Conservation (phyloP, 805 yeast species). For the Hanseniaspora pseudoguilliermondii region DNA sequence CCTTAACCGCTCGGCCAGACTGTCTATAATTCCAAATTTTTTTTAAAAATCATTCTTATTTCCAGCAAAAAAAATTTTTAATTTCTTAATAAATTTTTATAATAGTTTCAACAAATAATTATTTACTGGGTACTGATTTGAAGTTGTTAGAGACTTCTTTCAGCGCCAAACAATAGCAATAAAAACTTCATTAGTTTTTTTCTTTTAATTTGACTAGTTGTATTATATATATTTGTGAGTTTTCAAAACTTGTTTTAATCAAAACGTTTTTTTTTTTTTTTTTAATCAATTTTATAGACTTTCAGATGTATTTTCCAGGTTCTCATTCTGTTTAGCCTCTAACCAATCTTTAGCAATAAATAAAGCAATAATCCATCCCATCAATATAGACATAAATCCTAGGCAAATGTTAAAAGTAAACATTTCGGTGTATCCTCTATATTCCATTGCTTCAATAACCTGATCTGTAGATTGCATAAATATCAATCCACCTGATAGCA, state of each 20-base stretch:
- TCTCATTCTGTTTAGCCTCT: constrained; percentile 15
- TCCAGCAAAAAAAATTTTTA: not conserved
- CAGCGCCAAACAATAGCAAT: no score
- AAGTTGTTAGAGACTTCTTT: no score
- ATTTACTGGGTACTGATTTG: no score
- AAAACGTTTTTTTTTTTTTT: not conserved
- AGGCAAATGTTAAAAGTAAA: constrained; percentile 79
- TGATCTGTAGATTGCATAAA: constrained; percentile 90
- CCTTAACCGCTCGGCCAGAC: constrained; percentile 71
- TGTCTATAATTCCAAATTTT: constrained; percentile 24
- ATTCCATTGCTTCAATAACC: constrained; percentile 66
- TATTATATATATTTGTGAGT: not conserved
- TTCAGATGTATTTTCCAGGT: no score
- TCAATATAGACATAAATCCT: constrained; percentile 61
- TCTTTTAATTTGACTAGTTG: not conserved
- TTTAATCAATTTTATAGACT: not conserved
- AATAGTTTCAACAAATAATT: no score
- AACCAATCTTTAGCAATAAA: constrained; percentile 50
- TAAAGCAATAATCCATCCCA: constrained; percentile 78
- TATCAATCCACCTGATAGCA: constrained; percentile 77
- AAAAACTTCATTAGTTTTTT: no score
- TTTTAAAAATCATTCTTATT: not conserved
- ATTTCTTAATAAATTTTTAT: no score
- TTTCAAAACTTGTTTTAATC: not conserved
- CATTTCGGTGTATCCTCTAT: constrained; percentile 75